These are phyloP conservation scores for Gillenia trifoliata DNA, from an alignment of 306 rosid genomes.

Conservation along the genomic window DNA sequence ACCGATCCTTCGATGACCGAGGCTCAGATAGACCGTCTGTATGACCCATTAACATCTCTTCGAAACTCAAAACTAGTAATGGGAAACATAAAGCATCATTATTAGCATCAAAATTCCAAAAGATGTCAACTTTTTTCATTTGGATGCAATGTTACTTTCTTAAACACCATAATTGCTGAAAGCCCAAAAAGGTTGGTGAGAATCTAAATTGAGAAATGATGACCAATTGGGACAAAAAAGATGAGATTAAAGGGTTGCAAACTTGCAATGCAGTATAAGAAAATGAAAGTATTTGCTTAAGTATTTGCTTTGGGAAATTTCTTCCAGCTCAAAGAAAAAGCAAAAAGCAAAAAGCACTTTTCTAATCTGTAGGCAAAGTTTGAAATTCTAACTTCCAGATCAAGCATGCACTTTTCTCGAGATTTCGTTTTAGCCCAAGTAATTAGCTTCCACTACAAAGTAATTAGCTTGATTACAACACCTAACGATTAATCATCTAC, in stretches of 20 bases:
- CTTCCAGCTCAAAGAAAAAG: background rate
- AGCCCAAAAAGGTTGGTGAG: background rate
- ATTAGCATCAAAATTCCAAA: slow-evolving; percentile 6
- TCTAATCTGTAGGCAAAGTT: background rate
- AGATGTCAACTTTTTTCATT: background rate
- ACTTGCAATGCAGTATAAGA: no score
- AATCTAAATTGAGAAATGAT: background rate
- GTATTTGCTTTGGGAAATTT: no score
- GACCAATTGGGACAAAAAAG: background rate
- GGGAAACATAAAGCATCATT: slow-evolving; percentile 9
- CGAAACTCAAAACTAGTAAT: slow-evolving; percentile 37
- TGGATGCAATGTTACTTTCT: background rate
- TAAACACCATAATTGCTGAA: background rate
- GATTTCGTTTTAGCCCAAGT: background rate
- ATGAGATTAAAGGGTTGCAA: background rate
- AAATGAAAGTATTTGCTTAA: no score
- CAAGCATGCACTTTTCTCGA: background rate
- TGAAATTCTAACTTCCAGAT: background rate
- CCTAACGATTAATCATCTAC: background rate
- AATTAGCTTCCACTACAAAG: background rate
- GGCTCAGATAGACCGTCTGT: slow-evolving; percentile 50
- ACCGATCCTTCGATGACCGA: slow-evolving; percentile 41
- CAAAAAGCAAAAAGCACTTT: background rate
- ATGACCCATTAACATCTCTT: slow-evolving; percentile 67
- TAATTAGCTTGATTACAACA: background rate